These are phyloP conservation scores for Alternaria sp. DNA, from an alignment of 2,329 filamentous ascomycete species.

Conservation along the genomic window DNA sequence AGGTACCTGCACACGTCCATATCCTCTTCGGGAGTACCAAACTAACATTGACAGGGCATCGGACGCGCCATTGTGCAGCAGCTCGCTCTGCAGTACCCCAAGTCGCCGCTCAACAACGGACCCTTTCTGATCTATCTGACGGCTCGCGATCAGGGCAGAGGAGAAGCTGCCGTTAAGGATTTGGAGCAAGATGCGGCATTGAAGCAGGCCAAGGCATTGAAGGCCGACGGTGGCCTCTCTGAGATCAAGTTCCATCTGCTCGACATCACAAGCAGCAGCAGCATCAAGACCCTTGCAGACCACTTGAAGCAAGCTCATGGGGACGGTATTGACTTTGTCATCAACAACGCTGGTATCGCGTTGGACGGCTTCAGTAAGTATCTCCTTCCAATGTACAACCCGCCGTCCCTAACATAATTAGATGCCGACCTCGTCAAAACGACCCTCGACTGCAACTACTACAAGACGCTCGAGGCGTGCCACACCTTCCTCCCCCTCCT, in stretches of 20 bases:
- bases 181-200: slow-evolving; percentile 55
- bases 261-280: slow-evolving; percentile 56
- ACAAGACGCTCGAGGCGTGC: slow-evolving; percentile 57
- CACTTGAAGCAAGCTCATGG: slow-evolving; percentile 54
- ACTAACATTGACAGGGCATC: slow-evolving; percentile 44
- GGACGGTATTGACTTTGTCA: slow-evolving; percentile 59
- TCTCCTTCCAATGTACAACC: neutral
- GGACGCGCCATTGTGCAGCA: slow-evolving; percentile 60
- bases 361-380: slow-evolving; percentile 53
- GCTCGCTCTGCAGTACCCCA: slow-evolving; percentile 60
- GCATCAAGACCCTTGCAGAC: slow-evolving; percentile 52
- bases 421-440: slow-evolving; percentile 56
- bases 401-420: slow-evolving; percentile 13
- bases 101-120: slow-evolving; percentile 55
- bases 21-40: neutral
- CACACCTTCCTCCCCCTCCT: slow-evolving; percentile 56
- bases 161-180: slow-evolving; percentile 54
- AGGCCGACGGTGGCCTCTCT: slow-evolving; percentile 42
- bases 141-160: slow-evolving; percentile 56
- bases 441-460: slow-evolving; percentile 61
- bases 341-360: slow-evolving; percentile 62
- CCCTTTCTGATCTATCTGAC: slow-evolving; percentile 62
- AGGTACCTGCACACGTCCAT: slow-evolving; percentile 38
- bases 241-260: slow-evolving; percentile 57
- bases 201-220: slow-evolving; percentile 55